Evolutionary conservation across 306 rosid genomes (phyloP).

Genomic region (Rubus idaeus): DNA sequence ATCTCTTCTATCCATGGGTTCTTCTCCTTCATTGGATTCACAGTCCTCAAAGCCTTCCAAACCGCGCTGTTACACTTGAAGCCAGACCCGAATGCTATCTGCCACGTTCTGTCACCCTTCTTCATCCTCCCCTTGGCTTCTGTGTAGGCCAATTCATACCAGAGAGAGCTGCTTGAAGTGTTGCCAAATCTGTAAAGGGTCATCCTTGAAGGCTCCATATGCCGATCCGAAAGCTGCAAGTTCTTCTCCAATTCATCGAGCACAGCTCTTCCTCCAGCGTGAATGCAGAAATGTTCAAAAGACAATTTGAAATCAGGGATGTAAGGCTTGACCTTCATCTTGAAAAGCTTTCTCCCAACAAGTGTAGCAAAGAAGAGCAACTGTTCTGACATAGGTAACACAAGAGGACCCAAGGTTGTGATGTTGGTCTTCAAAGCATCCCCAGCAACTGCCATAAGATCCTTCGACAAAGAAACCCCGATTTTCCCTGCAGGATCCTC

Average conservation of each 20-base stretch:
- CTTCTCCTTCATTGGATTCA: slow-evolving; percentile 46
- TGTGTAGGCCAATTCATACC: slow-evolving; percentile 61
- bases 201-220: slow-evolving; percentile 74
- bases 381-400: slow-evolving; percentile 62
- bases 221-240: slow-evolving; percentile 53
- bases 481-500: slow-evolving; percentile 48
- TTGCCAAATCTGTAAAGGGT: slow-evolving; percentile 63
- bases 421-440: slow-evolving; percentile 67
- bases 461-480: slow-evolving; percentile 61
- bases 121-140: slow-evolving; percentile 58
- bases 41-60: slow-evolving; percentile 56
- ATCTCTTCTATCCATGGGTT: slow-evolving; percentile 66
- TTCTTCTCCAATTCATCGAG: slow-evolving; percentile 66
- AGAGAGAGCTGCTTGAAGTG: slow-evolving; percentile 66
- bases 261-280: slow-evolving; percentile 69
- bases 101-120: slow-evolving; percentile 64
- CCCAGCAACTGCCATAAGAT: slow-evolving; percentile 65
- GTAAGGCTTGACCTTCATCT: slow-evolving; percentile 57
- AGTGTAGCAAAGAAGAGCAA: slow-evolving; percentile 53
- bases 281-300: slow-evolving; percentile 66
- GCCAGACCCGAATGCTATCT: slow-evolving; percentile 66
- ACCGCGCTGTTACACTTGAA: slow-evolving; percentile 64
- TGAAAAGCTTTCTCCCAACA: slow-evolving; percentile 45
- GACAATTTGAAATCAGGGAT: slow-evolving; percentile 67
- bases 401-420: slow-evolving; percentile 64